Conservation (phyloP, 2,329 filamentous ascomycete genomes). For the Juglanconis oblonga region DNA sequence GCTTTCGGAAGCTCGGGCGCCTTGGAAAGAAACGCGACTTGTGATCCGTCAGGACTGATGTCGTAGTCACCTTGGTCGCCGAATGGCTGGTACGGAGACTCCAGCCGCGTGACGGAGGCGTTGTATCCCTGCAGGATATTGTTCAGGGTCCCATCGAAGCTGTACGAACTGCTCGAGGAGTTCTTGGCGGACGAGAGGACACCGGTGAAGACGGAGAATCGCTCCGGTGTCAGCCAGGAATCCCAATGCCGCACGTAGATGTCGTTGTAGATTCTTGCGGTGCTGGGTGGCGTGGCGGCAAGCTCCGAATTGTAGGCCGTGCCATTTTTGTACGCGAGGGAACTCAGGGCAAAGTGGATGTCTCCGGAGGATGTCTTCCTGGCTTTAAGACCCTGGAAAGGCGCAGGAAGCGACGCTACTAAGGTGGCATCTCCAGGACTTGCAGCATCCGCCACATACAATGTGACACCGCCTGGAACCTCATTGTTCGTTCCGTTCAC, state of each 20-base stretch:
- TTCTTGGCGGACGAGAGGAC: slow-evolving; percentile 45
- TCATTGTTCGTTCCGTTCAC: too few relatives aligned
- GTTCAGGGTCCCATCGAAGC: slow-evolving; percentile 44
- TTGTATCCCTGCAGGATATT: slow-evolving; percentile 52
- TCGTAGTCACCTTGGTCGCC: slow-evolving; percentile 81
- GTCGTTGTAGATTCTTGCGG: slow-evolving; percentile 68
- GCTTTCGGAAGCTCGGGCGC: slow-evolving; percentile 70
- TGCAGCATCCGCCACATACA: too few relatives aligned
- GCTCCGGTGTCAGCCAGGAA: slow-evolving; percentile 65
- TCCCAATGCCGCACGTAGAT: slow-evolving; percentile 86
- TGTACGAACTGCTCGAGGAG: slow-evolving; percentile 31
- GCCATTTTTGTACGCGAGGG: too few relatives aligned
- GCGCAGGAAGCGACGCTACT: too few relatives aligned
- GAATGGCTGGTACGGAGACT: slow-evolving; percentile 73
- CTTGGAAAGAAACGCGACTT: slow-evolving; percentile 70
- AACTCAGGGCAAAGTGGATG: too few relatives aligned
- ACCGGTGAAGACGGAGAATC: slow-evolving; percentile 71
- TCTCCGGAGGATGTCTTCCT: too few relatives aligned
- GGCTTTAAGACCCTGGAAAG: too few relatives aligned
- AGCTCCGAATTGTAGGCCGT: slow-evolving; percentile 56
- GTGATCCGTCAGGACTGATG: slow-evolving; percentile 53
- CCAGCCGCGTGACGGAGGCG: slow-evolving; percentile 51
- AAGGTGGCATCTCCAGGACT: too few relatives aligned
- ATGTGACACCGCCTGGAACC: too few relatives aligned
- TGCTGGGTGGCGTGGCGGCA: slow-evolving; percentile 57